Evolutionary conservation across 1,139 yeast genomes (phyloP), one percentile per base, ranked within the genome.

Genomic region (Debaryomycetaceae sp.): DNA sequence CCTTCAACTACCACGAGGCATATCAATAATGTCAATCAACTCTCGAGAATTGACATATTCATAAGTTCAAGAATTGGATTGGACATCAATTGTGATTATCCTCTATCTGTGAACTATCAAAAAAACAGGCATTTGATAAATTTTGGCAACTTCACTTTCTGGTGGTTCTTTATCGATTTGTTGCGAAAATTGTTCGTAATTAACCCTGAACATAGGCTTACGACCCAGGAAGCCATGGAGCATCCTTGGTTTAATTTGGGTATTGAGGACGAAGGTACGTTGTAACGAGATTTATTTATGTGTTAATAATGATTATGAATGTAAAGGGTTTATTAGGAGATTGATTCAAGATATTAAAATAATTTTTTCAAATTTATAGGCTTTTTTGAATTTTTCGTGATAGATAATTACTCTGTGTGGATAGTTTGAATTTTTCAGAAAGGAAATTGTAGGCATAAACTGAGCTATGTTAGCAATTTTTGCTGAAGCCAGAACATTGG

Each of bases 171-270:
- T 53, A 73, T 84, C 44, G 92, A 85, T 59, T 65, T 85, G 51
- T 66, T 84, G 36, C 73, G 75, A 44, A 75, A 74, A 48, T 65
- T 84, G 61, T 75, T 85, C 50, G 76, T 74, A 37, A 79, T 80
- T 36, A 80, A 83, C 56, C 91, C 92, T 4, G 61, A 70, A 1
- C 73, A 76, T 44, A 65, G 94, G 52, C 68, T 84, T 33, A 75
- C 79, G 5, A 91, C 91, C 1, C 67, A 71, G 42, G 87, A 83
- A 41, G 89, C 91, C 1, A 64, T 85, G 61, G 75, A 78, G 38
- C 92, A 85, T 59, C 83, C 82, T 41, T 85, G 92, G 91, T 85
- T 86, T 58, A 76, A 78, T 51, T 71, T 73, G 53, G 94, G 92
- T 26, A 81, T 83, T 40, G 78, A 81, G 51, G 94, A 84, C 61